Percentiles rank a stretch among this genome's conserved stretches.
phyloP scores from a whole-genome alignment of 192 early-diverging fungal genomes.

The Entomortierella beljakovae region DNA sequence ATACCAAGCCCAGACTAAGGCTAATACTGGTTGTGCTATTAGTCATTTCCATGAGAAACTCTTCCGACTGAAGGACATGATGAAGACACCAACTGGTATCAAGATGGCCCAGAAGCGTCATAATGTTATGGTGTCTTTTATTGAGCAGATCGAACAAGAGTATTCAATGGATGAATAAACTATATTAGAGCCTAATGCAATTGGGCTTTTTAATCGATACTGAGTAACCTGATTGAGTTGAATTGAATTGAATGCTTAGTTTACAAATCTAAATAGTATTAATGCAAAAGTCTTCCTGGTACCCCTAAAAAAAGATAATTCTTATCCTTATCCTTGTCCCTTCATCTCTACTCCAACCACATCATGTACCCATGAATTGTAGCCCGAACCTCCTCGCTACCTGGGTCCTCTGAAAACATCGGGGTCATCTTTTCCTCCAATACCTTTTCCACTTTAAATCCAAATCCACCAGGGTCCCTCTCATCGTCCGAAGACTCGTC shows the following conservation, averaged over 20 bases:
- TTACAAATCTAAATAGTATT: background rate
- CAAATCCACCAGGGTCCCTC: conserved; percentile 64
- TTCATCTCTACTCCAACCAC: conserved; percentile 23
- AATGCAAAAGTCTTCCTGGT: no score
- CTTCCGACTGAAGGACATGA: conserved; percentile 68
- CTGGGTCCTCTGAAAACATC: conserved; percentile 93
- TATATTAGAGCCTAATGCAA: no score
- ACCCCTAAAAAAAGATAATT: no score
- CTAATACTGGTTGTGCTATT: conserved; percentile 65
- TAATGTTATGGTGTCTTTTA: conserved; percentile 66
- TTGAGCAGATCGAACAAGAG: conserved; percentile 69
- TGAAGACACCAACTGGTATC: conserved; percentile 68
- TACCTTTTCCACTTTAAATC: conserved; percentile 77
- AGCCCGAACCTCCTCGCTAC: conserved; percentile 77
- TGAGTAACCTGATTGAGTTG: no score
- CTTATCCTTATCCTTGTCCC: no score
- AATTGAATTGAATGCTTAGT: background rate
- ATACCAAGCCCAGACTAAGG: conserved; percentile 63
- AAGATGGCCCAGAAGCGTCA: conserved; percentile 69
- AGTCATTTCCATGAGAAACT: conserved; percentile 81
- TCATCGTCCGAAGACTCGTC: conserved; percentile 58
- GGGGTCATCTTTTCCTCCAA: conserved; percentile 73
- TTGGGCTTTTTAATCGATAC: no score
- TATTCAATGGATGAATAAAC: conserved; percentile 54
- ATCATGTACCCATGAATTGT: conserved; percentile 84